Percentiles rank a stretch among this genome's conserved stretches.
Evolutionary conservation across 331 rosid genomes (phyloP).

Genomic region (Quercus phellos): DNA sequence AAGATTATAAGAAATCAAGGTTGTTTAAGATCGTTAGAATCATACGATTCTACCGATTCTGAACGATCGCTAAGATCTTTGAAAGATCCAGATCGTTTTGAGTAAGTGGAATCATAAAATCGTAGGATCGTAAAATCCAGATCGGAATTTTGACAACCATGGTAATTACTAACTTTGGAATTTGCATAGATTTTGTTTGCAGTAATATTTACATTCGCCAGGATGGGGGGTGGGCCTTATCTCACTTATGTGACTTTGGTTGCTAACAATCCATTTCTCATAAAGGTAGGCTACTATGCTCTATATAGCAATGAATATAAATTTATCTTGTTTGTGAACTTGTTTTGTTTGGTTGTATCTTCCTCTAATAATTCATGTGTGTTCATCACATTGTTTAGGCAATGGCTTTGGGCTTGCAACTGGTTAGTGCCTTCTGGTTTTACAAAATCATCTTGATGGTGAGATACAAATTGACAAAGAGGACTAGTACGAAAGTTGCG

Average conservation of each 20-base stretch:
- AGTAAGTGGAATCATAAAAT: no score
- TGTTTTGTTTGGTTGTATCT: neutral
- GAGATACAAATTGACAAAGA: constrained; percentile 52
- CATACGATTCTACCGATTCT: no score
- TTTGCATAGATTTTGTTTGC: constrained; percentile 60
- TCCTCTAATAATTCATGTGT: neutral
- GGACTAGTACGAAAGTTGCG: constrained; percentile 9
- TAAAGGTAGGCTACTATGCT: constrained; percentile 45
- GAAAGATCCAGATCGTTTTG: no score
- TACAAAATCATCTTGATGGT: constrained; percentile 75
- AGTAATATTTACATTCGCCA: constrained; percentile 59
- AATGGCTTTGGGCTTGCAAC: constrained; percentile 70
- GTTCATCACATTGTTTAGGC: constrained; percentile 37
- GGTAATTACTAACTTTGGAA: no score
- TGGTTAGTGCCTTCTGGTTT: constrained; percentile 89
- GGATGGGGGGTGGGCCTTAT: constrained; percentile 75
- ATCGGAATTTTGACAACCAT: no score
- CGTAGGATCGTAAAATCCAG: no score
- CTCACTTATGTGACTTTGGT: constrained; percentile 50
- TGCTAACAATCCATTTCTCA: constrained; percentile 57
- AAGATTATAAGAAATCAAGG: no score
- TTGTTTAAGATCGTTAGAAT: no score
- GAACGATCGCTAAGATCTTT: no score
- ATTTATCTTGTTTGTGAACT: no score
- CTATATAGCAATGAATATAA: neutral